Percentiles rank a stretch among this genome's conserved stretches.
phyloP scores from a whole-genome alignment of 371 early-diverging fungal species.

The Zopfochytrium polystomum region DNA sequence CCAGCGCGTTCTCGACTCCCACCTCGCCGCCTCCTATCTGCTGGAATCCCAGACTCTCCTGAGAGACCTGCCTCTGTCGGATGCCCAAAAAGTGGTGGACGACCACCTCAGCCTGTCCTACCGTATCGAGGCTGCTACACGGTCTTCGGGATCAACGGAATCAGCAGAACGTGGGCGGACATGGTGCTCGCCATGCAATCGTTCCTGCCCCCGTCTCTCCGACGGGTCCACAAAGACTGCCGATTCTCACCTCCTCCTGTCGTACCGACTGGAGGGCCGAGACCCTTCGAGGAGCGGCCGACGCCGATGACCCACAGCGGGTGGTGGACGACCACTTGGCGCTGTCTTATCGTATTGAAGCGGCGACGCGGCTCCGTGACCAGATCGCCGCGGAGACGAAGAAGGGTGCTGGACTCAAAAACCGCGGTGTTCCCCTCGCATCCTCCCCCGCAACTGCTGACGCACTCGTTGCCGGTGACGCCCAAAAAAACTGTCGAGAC shows the following conservation, averaged over 20 bases:
- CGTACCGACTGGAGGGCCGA: slow-evolving; percentile 2
- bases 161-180: too few relatives aligned
- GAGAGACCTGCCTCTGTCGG: not conserved
- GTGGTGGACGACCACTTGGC: not conserved
- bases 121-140: too few relatives aligned
- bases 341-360: too few relatives aligned
- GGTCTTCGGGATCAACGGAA: too few relatives aligned
- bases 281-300: slow-evolving; percentile 4
- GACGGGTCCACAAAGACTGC: not conserved
- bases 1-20: slow-evolving; percentile 7
- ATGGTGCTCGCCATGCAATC: too few relatives aligned
- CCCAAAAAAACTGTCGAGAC: too few relatives aligned
- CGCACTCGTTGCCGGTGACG: too few relatives aligned
- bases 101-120: slow-evolving; percentile 1
- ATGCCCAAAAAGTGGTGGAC: not conserved
- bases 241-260: not conserved
- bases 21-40: not conserved
- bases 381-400: not conserved
- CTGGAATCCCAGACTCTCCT: slow-evolving; percentile 4
- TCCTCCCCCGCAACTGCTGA: too few relatives aligned
- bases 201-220: too few relatives aligned
- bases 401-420: not conserved
- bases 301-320: not conserved
- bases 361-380: too few relatives aligned
- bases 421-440: not conserved